These are phyloP conservation scores for Phyllosticta paracitricarpa DNA, from an alignment of 2,329 filamentous ascomycete genomes.

Conservation along the genomic window DNA sequence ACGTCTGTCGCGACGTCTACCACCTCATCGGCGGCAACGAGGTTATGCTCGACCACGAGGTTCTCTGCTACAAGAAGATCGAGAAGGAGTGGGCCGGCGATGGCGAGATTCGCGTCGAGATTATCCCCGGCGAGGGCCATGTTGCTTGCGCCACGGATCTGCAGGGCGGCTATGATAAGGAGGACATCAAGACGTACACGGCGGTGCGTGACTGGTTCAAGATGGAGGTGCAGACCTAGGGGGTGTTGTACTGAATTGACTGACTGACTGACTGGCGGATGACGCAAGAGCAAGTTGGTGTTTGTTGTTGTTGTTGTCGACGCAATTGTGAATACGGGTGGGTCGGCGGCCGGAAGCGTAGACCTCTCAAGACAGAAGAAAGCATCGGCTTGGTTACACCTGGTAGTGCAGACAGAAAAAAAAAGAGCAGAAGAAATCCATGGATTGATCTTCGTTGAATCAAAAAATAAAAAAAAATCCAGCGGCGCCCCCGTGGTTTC, in stretches of 20 bases:
- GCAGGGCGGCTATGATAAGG: not conserved
- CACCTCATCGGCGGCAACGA: slow-evolving; percentile 2
- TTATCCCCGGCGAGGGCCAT: not conserved
- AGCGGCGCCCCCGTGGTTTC: no score
- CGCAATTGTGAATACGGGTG: no score
- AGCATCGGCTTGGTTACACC: no score
- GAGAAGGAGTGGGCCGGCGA: slow-evolving; percentile 2
- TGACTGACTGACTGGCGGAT: no score
- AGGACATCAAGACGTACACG: slow-evolving; percentile 1
- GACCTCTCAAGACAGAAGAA: no score
- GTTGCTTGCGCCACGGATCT: not conserved
- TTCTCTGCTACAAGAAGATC: slow-evolving; percentile 1
- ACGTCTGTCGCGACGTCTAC: not conserved
- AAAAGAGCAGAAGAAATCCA: no score
- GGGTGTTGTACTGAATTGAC: not conserved
- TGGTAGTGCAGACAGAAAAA: no score
- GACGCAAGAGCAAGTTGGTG: no score
- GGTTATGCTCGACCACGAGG: not conserved
- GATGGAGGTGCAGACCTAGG: not conserved
- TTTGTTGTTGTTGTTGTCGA: no score
- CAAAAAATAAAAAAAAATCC: no score
- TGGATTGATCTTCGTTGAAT: no score
- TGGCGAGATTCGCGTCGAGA: not conserved
- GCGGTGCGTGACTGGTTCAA: slow-evolving; percentile 2
- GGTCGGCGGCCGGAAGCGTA: no score